A percentile compares a stretch with the other conserved stretches of the same genome.
Conservation (phyloP, 495 filamentous ascomycete genomes). For the Aspergillus bridgeri region DNA sequence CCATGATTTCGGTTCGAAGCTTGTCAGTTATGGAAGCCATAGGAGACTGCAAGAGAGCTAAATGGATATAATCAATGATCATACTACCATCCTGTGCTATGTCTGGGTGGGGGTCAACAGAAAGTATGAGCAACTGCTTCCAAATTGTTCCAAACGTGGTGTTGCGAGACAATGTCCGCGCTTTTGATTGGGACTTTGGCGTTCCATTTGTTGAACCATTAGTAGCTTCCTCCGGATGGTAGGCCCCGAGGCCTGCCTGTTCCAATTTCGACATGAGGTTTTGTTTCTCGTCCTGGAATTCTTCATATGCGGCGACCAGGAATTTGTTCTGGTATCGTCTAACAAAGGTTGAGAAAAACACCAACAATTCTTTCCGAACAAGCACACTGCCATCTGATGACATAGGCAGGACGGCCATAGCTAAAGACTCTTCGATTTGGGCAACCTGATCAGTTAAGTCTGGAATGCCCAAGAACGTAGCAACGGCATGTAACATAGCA, state of each 20-base stretch:
- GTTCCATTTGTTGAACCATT: conserved; percentile 11
- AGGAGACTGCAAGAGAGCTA: conserved; percentile 70
- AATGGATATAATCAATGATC: conserved; percentile 81
- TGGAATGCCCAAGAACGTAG: conserved; percentile 87
- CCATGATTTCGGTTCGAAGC: conserved; percentile 73
- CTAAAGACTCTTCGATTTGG: conserved; percentile 82
- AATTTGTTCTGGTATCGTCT: conserved; percentile 90
- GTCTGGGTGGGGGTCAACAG: conserved; percentile 92
- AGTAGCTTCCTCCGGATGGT: conserved; percentile 12
- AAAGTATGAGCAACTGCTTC: conserved; percentile 87
- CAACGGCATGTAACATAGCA: conserved; percentile 88
- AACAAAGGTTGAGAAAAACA: conserved; percentile 92
- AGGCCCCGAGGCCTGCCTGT: conserved; percentile 21
- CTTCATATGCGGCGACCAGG: conserved; percentile 86
- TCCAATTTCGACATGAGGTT: conserved; percentile 50
- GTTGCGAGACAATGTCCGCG: conserved; percentile 62
- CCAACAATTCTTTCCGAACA: conserved; percentile 86
- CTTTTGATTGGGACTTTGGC: conserved; percentile 18
- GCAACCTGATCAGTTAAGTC: conserved; percentile 90
- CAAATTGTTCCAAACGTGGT: conserved; percentile 89
- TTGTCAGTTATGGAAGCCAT: conserved; percentile 65
- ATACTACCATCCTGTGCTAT: conserved; percentile 78
- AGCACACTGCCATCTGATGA: conserved; percentile 86
- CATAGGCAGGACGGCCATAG: conserved; percentile 81
- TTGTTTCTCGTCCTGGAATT: conserved; percentile 79